Conservation (phyloP, 1,284 basidiomycete genomes). For the Pyrrhoderma noxium region DNA sequence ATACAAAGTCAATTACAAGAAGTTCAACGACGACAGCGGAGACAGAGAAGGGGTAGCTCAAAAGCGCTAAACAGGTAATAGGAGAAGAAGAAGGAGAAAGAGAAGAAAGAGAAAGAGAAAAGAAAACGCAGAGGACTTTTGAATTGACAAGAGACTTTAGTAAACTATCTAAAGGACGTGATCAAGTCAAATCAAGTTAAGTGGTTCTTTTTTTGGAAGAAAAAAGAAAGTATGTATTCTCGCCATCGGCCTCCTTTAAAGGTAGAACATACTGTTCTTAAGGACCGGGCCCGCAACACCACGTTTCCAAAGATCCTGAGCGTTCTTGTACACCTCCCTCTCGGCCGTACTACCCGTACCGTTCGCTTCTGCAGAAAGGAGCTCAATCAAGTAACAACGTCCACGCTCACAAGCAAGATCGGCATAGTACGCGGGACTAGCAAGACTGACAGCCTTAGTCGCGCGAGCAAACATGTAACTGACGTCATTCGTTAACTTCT, state of each 20-base stretch:
- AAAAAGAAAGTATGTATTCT: not conserved
- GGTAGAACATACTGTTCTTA: conserved; percentile 66
- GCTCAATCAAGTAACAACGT: conserved; percentile 61
- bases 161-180: no score
- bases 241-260: conserved; percentile 44
- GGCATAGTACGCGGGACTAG: conserved; percentile 72
- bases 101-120: no score
- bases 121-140: no score
- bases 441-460: conserved; percentile 72
- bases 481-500: conserved; percentile 48
- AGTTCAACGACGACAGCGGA: no score
- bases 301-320: conserved; percentile 43
- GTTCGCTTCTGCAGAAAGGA: conserved; percentile 48
- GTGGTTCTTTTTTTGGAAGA: not conserved
- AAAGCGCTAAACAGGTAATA: no score
- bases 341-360: conserved; percentile 22
- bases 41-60: no score
- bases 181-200: no score
- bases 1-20: no score
- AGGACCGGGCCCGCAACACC: conserved; percentile 45
- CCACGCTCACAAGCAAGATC: conserved; percentile 72
- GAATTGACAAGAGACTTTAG: no score
- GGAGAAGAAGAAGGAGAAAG: no score
- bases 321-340: conserved; percentile 47
- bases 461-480: conserved; percentile 74